Percentiles rank a stretch among this genome's conserved stretches.
Conservation (phyloP, 768 basidiomycete species). For the Polyporus arcularius region DNA sequence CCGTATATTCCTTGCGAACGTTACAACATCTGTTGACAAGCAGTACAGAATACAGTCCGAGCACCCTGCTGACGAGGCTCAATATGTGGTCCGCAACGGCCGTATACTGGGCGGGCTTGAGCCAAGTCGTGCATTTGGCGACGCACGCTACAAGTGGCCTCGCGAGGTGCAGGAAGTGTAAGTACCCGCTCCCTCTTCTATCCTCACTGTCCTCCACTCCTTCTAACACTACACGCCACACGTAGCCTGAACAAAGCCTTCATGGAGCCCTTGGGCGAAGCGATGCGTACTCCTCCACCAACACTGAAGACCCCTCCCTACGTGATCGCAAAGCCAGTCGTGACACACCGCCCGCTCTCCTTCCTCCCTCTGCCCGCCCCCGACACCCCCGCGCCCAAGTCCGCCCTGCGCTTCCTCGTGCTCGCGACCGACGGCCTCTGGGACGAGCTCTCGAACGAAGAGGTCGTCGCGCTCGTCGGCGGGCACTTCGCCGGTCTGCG, state of each 20-base stretch:
- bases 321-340: slow-evolving; percentile 81
- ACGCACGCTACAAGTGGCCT: slow-evolving; percentile 89
- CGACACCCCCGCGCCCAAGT: slow-evolving; percentile 28
- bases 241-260: slow-evolving; percentile 63
- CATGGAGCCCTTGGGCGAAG: slow-evolving; percentile 59
- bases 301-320: slow-evolving; percentile 89
- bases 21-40: not conserved
- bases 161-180: slow-evolving; percentile 71
- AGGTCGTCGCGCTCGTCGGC: slow-evolving; percentile 85
- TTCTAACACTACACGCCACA: not conserved
- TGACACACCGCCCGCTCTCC: slow-evolving; percentile 72
- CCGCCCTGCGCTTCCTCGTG: slow-evolving; percentile 73
- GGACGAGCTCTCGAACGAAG: slow-evolving; percentile 66
- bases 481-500: slow-evolving; percentile 75
- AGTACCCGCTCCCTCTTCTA: slow-evolving; percentile 24
- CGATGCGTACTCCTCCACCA: slow-evolving; percentile 59
- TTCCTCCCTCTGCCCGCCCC: slow-evolving; percentile 42
- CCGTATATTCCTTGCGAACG: slow-evolving; percentile 16
- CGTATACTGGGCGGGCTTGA: slow-evolving; percentile 88
- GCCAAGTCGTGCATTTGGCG: slow-evolving; percentile 85
- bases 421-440: slow-evolving; percentile 81
- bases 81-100: slow-evolving; percentile 73
- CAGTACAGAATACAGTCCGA: slow-evolving; percentile 69
- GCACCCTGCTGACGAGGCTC: slow-evolving; percentile 76
- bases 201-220: too few relatives aligned